Evolutionary conservation across 2,329 filamentous ascomycete genomes (phyloP).

Genomic region (Talaromyces sp.): DNA sequence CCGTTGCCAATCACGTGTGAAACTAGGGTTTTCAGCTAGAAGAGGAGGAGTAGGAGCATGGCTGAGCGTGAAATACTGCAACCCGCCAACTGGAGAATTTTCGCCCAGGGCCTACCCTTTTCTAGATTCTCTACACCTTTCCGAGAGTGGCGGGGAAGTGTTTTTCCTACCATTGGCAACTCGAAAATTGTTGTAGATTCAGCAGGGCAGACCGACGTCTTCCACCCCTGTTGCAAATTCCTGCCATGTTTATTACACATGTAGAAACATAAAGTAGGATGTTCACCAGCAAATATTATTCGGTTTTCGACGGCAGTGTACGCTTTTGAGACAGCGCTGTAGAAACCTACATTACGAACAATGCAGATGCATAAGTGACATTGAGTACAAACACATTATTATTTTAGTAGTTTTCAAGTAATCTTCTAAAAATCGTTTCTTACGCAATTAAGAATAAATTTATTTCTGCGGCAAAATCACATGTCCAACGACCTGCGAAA

Average conservation of each 20-base stretch:
- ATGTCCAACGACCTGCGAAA: neutral
- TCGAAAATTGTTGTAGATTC: neutral
- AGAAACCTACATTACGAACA: neutral
- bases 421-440: neutral
- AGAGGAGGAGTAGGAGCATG: neutral
- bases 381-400: neutral
- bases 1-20: neutral
- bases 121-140: neutral
- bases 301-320: neutral
- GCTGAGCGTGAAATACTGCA: neutral
- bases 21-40: neutral
- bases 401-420: neutral
- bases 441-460: neutral
- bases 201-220: neutral
- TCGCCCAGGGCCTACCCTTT: neutral
- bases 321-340: neutral
- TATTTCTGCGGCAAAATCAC: neutral
- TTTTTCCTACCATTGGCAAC: neutral
- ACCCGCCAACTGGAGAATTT: neutral
- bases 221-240: neutral
- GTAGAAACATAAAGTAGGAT: neutral
- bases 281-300: neutral
- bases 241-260: neutral
- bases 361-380: neutral
- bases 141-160: neutral